Base-by-base conservation (phyloP, 306 rosid species). In the Cucumis cinereus region DNA sequence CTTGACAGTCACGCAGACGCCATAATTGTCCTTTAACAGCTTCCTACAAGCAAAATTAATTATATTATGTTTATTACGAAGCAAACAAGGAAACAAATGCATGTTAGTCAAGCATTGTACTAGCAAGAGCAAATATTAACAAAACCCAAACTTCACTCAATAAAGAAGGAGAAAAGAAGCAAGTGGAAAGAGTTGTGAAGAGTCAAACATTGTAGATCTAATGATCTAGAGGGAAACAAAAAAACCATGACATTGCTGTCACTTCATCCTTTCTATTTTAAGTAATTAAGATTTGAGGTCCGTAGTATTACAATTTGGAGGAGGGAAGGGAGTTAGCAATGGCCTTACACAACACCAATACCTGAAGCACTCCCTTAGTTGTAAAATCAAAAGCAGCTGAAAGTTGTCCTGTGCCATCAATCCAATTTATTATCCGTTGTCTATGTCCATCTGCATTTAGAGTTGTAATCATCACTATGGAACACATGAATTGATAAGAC, bases 301-400 rank as follows among this genome's bases (percentile, higher is more conserved):
- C 10, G 3, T 35, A 10, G 36, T 62, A 33, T 62, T 62, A 30
- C 38, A 16, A 33, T 62, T 30, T 62, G 5, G 22, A 14, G 70
- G 45, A 7, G 70, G 41, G 22, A 1, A 7, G 52, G 49, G 24
- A 28, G 30, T 36, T 64, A 19, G 50, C 26, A 19, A 64, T 28
- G 69, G 45, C 43, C 69, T 61, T 45, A 30, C 23, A 7, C 23
- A 63, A 15, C 72, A 36, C 16, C 14, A 1, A 54, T 82, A 93
- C 97, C 98, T 93, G 98, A 60, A 91, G 96, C 82, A 93, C 82
- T 74, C 98, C 98, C 85, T 93, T 93, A n/a, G 96, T 90, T 71
- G 98, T 93, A 82, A 93, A 93, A 85, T 91, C 98, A 77, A 93
- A 93, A 54, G 97, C 98, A 80, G 92, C 80, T 77, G 98, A 87